Percentiles rank a stretch among this genome's conserved stretches.
Conservation (phyloP, 202 grass and related monocot species). For the Schoenoplectus tabernaemontani region DNA sequence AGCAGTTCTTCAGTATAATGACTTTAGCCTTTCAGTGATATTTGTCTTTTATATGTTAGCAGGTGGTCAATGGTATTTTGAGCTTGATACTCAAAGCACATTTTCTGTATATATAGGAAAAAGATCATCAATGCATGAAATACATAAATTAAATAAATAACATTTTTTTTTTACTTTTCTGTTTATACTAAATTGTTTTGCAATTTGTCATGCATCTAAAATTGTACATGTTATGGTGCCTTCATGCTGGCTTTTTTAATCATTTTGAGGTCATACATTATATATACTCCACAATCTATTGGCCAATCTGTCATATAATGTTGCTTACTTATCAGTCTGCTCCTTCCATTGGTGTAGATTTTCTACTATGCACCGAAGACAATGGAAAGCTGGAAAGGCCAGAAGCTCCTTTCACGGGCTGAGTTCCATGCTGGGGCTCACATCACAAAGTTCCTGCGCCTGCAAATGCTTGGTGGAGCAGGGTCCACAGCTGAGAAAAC, state of each 20-base stretch:
- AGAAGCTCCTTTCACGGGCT: conserved; percentile 75
- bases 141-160: not conserved
- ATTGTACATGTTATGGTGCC: not conserved
- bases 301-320: not conserved
- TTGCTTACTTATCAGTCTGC: not conserved
- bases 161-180: not conserved
- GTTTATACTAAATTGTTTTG: not conserved
- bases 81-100: not conserved
- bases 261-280: not conserved
- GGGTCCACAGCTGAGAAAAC: conserved; percentile 65
- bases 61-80: not conserved
- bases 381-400: conserved; percentile 96
- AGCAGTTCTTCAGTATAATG: not conserved
- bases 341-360: conserved; percentile 39
- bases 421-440: conserved; percentile 83
- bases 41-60: conserved; percentile 1
- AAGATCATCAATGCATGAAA: not conserved
- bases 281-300: not conserved
- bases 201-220: not conserved
- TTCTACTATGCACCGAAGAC: conserved; percentile 95
- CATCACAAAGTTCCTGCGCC: conserved; percentile 70
- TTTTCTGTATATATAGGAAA: not conserved
- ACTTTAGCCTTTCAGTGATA: not conserved
- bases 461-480: conserved; percentile 73
- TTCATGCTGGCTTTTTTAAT: not conserved